A percentile compares a stretch with the other conserved stretches of the same genome.
phyloP scores from a whole-genome alignment of 371 early-diverging fungal genomes.

The Basidiobolus meristosporus region DNA sequence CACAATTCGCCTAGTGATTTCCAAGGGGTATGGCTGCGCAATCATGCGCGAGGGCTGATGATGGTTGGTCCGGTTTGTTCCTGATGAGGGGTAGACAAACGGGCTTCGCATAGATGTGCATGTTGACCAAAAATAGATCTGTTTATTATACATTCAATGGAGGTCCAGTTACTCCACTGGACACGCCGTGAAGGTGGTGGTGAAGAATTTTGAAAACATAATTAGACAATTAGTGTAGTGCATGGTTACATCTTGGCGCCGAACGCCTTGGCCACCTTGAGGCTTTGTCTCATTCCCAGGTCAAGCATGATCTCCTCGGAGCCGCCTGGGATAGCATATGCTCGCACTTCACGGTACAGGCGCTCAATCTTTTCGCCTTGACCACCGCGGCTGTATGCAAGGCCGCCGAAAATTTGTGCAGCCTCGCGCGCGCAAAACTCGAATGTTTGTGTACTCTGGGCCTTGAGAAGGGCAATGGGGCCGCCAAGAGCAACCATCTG shows the following conservation, averaged over 20 bases:
- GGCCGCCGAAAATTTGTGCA: constrained; percentile 80
- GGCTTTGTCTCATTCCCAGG: constrained; percentile 55
- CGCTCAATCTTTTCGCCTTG: constrained; percentile 80
- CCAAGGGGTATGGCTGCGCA: too few species aligned
- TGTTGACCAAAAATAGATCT: too few species aligned
- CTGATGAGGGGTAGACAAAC: too few species aligned
- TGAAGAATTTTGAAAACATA: too few species aligned
- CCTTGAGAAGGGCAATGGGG: constrained; percentile 74
- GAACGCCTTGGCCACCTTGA: constrained; percentile 22
- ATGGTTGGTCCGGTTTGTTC: too few species aligned
- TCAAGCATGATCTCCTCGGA: constrained; percentile 71
- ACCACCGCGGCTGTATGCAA: constrained; percentile 58
- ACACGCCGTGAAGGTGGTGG: too few species aligned
- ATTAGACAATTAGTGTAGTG: too few species aligned
- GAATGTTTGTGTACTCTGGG: constrained; percentile 66
- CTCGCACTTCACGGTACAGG: constrained; percentile 70
- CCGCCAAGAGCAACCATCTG: constrained; percentile 62
- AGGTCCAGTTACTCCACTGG: too few species aligned
- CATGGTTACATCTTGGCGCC: neutral
- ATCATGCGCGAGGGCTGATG: too few species aligned
- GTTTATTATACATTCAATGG: too few species aligned
- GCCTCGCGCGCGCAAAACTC: constrained; percentile 82
- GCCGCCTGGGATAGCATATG: constrained; percentile 77
- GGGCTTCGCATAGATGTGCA: too few species aligned
- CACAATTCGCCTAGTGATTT: too few species aligned